Conservation (phyloP, 1,139 yeast genomes). For the Lodderomyces theae region DNA sequence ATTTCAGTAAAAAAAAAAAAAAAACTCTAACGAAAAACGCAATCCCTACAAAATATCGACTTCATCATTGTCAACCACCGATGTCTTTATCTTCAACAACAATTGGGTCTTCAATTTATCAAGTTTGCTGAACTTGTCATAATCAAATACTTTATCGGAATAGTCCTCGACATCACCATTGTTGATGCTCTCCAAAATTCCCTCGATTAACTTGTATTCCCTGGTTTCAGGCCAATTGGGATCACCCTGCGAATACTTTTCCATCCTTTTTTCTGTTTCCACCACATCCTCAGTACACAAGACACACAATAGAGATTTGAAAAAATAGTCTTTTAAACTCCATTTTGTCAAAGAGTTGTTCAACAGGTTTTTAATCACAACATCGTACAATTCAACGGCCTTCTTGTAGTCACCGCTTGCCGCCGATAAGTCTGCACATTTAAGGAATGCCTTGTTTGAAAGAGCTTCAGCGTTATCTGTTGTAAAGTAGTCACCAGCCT, state of each 20-base stretch:
- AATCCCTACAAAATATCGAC: conserved; percentile 31
- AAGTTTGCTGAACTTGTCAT: conserved; percentile 82
- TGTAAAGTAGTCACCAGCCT: conserved; percentile 94
- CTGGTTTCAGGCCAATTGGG: conserved; percentile 75
- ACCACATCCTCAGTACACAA: conserved; percentile 82
- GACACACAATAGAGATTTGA: conserved; percentile 78
- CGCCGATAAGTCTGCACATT: conserved; percentile 91
- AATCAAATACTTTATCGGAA: conserved; percentile 75
- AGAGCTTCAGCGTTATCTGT: conserved; percentile 94
- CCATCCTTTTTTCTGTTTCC: conserved; percentile 75
- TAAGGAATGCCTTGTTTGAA: conserved; percentile 81
- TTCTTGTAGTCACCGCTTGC: conserved; percentile 64
- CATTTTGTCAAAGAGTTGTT: conserved; percentile 79
- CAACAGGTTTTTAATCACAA: conserved; percentile 70
- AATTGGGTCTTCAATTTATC: conserved; percentile 93
- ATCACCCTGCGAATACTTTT: conserved; percentile 67
- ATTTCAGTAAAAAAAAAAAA: too few relatives aligned
- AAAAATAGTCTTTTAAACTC: conserved; percentile 89
- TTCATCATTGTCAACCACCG: conserved; percentile 73
- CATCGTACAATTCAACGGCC: conserved; percentile 76
- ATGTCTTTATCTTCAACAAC: conserved; percentile 75
- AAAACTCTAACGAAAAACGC: not conserved
- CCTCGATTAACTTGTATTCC: conserved; percentile 66
- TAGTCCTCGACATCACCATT: conserved; percentile 79
- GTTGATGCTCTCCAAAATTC: conserved; percentile 67